Percentiles rank a stretch among this genome's conserved stretches.
These are phyloP conservation scores for Silene latifolia DNA, from an alignment of 148 eudicot genomes.

Conservation along the genomic window DNA sequence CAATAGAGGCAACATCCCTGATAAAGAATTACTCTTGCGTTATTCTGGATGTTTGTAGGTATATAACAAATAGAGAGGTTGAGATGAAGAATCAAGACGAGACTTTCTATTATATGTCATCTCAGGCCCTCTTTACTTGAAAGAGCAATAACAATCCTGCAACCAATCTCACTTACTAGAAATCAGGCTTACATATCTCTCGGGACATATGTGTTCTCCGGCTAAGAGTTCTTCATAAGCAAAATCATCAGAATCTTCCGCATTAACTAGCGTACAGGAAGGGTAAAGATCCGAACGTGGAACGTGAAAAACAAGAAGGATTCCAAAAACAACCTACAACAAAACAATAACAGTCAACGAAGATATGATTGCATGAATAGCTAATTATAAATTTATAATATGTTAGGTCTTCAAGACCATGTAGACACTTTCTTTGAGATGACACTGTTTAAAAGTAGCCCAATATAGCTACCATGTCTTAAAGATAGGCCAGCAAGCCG, in stretches of 20 bases:
- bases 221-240: slow-evolving; percentile 77
- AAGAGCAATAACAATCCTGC: background rate
- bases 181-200: slow-evolving; percentile 58
- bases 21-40: background rate
- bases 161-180: slow-evolving; percentile 41
- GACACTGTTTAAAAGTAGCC: too few relatives aligned
- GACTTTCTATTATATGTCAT: background rate
- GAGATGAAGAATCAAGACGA: background rate
- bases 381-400: too few relatives aligned
- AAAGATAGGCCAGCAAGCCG: too few relatives aligned
- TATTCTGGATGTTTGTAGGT: background rate
- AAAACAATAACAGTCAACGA: background rate
- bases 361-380: background rate
- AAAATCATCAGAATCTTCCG: slow-evolving; percentile 44
- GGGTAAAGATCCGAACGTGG: slow-evolving; percentile 34
- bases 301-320: background rate
- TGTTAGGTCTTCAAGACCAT: too few relatives aligned
- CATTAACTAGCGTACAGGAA: slow-evolving; percentile 47
- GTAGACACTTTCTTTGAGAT: too few relatives aligned
- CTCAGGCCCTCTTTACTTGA: slow-evolving; percentile 7
- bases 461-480: too few relatives aligned
- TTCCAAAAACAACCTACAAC: slow-evolving; percentile 7
- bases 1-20: background rate
- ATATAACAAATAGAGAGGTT: background rate
- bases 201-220: slow-evolving; percentile 70